These are phyloP conservation scores for Phytophthora hibernalis DNA, from an alignment of 352 stramenopile genomes.

Conservation along the genomic window DNA sequence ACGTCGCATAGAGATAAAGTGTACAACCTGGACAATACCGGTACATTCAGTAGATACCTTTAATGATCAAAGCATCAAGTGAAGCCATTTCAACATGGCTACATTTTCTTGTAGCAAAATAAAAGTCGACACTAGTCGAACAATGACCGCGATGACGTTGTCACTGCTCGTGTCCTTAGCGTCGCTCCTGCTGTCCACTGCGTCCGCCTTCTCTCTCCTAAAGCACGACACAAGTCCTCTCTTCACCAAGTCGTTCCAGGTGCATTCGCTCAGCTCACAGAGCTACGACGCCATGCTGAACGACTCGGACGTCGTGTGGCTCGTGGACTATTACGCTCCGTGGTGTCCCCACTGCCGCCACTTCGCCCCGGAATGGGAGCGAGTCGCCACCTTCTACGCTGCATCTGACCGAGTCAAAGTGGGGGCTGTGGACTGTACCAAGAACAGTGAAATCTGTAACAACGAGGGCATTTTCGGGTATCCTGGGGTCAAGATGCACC, in stretches of 20 bases:
- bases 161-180: conserved; percentile 8
- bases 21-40: neutral
- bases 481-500: conserved; percentile 75
- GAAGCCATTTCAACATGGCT: conserved; percentile 8
- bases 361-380: conserved; percentile 80
- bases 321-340: conserved; percentile 88
- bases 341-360: conserved; percentile 87
- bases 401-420: conserved; percentile 61
- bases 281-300: conserved; percentile 60
- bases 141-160: conserved; percentile 1
- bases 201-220: conserved; percentile 34
- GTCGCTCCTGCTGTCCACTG: conserved; percentile 12
- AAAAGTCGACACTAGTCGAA: neutral
- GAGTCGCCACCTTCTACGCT: conserved; percentile 73
- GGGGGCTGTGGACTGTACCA: conserved; percentile 82
- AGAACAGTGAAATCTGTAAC: conserved; percentile 62
- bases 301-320: conserved; percentile 63
- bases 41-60: too few relatives aligned
- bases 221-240: conserved; percentile 59
- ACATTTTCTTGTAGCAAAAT: neutral
- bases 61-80: neutral
- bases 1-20: conserved; percentile 33
- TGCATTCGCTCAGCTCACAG: conserved; percentile 46
- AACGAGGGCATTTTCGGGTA: conserved; percentile 70
- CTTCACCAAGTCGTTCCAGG: conserved; percentile 75